phyloP scores from a whole-genome alignment of 768 basidiomycete genomes.

The Suillus lakei region DNA sequence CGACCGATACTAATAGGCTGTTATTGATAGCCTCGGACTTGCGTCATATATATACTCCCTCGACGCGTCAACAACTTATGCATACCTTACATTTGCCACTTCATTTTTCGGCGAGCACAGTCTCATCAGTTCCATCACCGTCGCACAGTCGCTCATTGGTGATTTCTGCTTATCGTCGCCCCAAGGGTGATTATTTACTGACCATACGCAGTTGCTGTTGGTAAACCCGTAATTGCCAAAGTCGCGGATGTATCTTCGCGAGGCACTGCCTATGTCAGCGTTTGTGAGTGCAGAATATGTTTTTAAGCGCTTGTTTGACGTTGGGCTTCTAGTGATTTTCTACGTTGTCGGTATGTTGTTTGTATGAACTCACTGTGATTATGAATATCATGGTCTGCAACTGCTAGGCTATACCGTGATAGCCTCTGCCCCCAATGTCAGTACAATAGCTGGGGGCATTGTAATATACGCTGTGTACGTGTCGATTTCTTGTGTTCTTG shows the following conservation, averaged over 20 bases:
- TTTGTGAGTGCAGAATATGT: constrained; percentile 46
- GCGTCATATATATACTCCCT: constrained; percentile 81
- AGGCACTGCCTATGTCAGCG: constrained; percentile 61
- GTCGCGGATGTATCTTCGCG: constrained; percentile 73
- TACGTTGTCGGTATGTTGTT: constrained; percentile 57
- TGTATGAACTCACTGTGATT: not conserved
- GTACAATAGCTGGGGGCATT: constrained; percentile 56
- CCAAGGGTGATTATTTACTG: constrained; percentile 16
- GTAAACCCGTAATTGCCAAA: constrained; percentile 77
- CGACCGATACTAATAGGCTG: not conserved
- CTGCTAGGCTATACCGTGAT: constrained; percentile 54
- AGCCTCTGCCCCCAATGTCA: constrained; percentile 50
- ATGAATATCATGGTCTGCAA: not conserved
- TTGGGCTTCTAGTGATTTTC: constrained; percentile 47
- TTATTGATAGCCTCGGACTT: constrained; percentile 51
- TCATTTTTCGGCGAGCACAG: constrained; percentile 58
- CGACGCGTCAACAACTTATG: constrained; percentile 70
- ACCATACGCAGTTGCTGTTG: constrained; percentile 43
- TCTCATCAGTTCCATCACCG: constrained; percentile 58
- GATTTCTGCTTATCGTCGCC: constrained; percentile 19
- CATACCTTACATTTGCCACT: constrained; percentile 63
- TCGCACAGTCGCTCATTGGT: constrained; percentile 61
- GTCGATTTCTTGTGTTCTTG: constrained; percentile 3
- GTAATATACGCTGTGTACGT: constrained; percentile 60
- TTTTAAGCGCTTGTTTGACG: not conserved